Conservation (phyloP, 1,284 basidiomycete species). For the Mycena sp. region DNA sequence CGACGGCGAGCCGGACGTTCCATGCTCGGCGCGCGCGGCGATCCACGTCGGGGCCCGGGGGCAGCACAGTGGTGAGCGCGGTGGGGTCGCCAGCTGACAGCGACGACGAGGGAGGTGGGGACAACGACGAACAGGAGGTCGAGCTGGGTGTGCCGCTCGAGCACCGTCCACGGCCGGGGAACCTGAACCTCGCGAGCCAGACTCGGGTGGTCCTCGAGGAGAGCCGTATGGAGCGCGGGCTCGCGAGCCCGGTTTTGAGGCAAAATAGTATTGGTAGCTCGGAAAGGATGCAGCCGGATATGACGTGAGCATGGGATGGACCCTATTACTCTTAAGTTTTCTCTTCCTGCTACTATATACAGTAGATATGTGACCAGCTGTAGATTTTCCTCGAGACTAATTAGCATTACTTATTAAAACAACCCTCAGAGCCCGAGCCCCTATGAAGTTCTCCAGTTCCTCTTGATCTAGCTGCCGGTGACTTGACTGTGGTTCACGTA, state of each 20-base stretch:
- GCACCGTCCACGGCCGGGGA: conserved; percentile 22
- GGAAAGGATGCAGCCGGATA: conserved; percentile 16
- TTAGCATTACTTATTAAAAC: too few relatives aligned
- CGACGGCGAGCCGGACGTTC: conserved; percentile 89
- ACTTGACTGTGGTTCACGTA: too few relatives aligned
- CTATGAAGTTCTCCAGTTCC: too few relatives aligned
- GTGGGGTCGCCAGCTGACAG: conserved; percentile 60
- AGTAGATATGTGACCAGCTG: conserved; percentile 8
- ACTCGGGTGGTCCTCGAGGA: conserved; percentile 50
- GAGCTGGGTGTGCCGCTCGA: conserved; percentile 47
- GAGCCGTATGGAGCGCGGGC: conserved; percentile 65
- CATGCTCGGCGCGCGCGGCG: conserved; percentile 79
- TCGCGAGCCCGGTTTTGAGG: conserved; percentile 37
- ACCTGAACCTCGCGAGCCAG: background rate
- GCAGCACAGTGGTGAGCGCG: conserved; percentile 40
- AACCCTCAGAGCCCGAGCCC: too few relatives aligned
- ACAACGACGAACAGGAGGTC: conserved; percentile 50
- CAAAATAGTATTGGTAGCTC: conserved; percentile 21
- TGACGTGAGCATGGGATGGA: conserved; percentile 3
- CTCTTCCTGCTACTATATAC: background rate
- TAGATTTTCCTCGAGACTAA: background rate
- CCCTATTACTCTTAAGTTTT: background rate
- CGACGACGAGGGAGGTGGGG: conserved; percentile 60
- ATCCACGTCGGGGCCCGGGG: conserved; percentile 43
- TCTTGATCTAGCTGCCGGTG: too few relatives aligned